Base-by-base conservation (phyloP, 2,329 filamentous ascomycete species). In the Claviceps sp. region DNA sequence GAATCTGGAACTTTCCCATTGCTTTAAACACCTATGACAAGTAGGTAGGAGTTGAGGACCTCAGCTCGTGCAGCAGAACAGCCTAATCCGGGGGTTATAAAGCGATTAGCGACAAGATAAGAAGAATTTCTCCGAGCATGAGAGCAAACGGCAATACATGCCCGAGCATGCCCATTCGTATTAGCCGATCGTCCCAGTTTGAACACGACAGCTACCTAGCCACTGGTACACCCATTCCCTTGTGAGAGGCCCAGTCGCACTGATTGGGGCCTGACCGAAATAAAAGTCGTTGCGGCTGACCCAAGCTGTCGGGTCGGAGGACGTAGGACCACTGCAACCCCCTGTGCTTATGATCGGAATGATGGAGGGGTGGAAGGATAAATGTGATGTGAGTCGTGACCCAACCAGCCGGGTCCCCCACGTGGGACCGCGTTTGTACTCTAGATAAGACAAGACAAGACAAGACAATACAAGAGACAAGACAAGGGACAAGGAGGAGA, bases 1-100 rank as follows among this genome's bases (percentile, higher is more conserved):
- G 64, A 18, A 67, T 55, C 55, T 60, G 67, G 51, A 67, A 59
- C 48, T 62, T 69, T 48, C 50, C 61, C 67, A 70, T 69, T 36
- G 41, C 20, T 44, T 26, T 42, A 5, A 5, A 14, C 14, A 24
- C 49, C 43, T 22, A 36, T 7, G 20, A 41, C 16, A 18, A 48
- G 20, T 11, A 18, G 13, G 20, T 3, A 16, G 20, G 14, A 18
- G 22, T 34, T 34, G 30, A 34, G 9, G 30, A 34, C 8, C 30
- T 34, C 30, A 34, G 30, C 30, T 11, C 9, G 30, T 9, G 30
- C 30, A 18, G 37, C 5, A 34, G 30, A 30, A 3, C 41, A 26
- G 18, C 37, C 50, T 51, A 24, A 4, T 48, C 8, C 30, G 20
- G 16, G 30, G 11, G 34, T 26, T 5, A 36, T 45, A 46, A 42